A percentile compares a stretch with the other conserved stretches of the same genome.
Evolutionary conservation across 495 filamentous ascomycete species (phyloP).

Genomic region (Ramalina peruviana): DNA sequence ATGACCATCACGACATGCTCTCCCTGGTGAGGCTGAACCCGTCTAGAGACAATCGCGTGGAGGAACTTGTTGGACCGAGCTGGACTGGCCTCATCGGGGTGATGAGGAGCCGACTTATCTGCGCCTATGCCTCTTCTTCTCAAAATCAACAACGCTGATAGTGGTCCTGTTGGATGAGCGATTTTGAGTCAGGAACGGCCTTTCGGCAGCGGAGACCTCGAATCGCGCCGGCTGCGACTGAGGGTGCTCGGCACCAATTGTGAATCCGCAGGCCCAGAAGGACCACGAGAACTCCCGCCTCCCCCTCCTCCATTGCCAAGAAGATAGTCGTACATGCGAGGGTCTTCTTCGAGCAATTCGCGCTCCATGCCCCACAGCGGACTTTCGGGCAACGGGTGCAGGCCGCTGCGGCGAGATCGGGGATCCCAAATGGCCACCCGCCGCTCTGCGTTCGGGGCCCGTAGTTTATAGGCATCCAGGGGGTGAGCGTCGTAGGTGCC

Average conservation of each 20-base stretch:
- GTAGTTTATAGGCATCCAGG: conserved; percentile 14
- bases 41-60: too few relatives aligned
- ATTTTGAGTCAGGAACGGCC: neutral
- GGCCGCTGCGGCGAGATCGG: conserved; percentile 2
- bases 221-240: neutral
- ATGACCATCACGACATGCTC: too few relatives aligned
- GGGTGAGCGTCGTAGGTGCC: conserved; percentile 14
- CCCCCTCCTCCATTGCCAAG: neutral
- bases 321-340: conserved; percentile 11
- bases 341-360: conserved; percentile 6
- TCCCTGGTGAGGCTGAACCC: too few relatives aligned
- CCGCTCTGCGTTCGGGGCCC: conserved; percentile 8
- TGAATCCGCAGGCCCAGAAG: neutral
- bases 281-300: neutral
- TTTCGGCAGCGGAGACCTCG: neutral
- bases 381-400: conserved; percentile 12
- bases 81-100: neutral
- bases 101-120: neutral
- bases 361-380: conserved; percentile 9
- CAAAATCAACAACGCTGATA: neutral
- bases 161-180: neutral
- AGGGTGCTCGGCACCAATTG: neutral
- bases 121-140: neutral
- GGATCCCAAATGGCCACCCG: conserved; percentile 13
- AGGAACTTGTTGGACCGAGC: too few relatives aligned